Base-by-base conservation (phyloP, 1,139 yeast genomes). In the Eremothecium cymbalariae region DNA sequence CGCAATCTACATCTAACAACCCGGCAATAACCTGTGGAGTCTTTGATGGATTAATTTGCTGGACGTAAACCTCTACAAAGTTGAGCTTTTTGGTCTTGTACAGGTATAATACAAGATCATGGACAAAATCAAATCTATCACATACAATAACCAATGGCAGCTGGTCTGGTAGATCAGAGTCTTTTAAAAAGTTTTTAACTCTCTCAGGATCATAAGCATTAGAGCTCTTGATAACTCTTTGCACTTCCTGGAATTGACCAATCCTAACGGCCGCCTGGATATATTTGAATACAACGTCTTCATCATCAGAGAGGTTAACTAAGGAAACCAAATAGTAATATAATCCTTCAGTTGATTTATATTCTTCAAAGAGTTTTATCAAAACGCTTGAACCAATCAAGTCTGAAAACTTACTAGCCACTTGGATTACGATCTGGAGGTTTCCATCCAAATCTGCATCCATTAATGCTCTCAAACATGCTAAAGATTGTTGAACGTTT, bases 1-100 rank as follows among this genome's bases (percentile, higher is more conserved):
- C 98, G 64, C 97, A 86, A 62, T 90, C 98, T 50, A 90, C 97
- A 60, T 90, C 99, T 50, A 90, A 68, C 55, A 90, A 71, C 30
- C 94, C 98, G 42, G 96, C 98, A 57, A 90, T 72, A 44, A 93
- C 98, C 63, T 88, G 95, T 13, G 98, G 95, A 18, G 98, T 85
- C 57, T 84, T 83, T 4, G 90, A 68, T 32, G 98, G 95, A 62
- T 90, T 93, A 34, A 90, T 97, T 55, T 86, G 93, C 66, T 90
- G 97, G 38, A 93, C 98, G 53, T 90, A 90, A 34, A 90, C 95
- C 64, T 90, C 97, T 62, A 90, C 90, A 50, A 88, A 90, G 62
- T 90, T 85, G 74, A 86, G 83, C 64, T 77, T 88, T 62, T 88
- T 90, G 63, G 88, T 83, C 67, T 90, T 90, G 77, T 90, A 90